A percentile compares a stretch with the other conserved stretches of the same genome.
Evolutionary conservation across 1,284 basidiomycete genomes (phyloP).

Genomic region (Rugosomyces carneus): DNA sequence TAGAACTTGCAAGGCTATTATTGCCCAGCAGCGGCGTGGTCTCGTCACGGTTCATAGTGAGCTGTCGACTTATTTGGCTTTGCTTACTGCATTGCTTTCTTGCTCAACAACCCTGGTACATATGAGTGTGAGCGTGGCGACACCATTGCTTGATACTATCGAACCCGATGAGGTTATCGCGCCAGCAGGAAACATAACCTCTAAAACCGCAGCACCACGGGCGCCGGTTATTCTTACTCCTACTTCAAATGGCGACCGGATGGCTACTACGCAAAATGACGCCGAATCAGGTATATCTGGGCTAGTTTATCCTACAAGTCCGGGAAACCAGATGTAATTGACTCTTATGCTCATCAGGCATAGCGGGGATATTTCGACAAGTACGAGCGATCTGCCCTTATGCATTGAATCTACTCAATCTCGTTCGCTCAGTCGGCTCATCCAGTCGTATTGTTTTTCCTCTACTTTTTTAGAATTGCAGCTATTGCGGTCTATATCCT

Average conservation of each 20-base stretch:
- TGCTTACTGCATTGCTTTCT: conserved; percentile 5
- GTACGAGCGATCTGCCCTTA: conserved; percentile 31
- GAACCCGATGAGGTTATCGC: conserved; percentile 57
- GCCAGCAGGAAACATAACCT: conserved; percentile 33
- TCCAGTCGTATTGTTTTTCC: conserved; percentile 75
- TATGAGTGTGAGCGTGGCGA: conserved; percentile 46
- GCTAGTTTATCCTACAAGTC: neutral
- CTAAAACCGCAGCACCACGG: conserved; percentile 25
- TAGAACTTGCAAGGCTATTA: too few species aligned
- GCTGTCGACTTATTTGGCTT: conserved; percentile 13
- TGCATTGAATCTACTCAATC: neutral
- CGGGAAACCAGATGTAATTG: neutral
- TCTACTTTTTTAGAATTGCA: conserved; percentile 80
- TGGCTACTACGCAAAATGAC: conserved; percentile 52
- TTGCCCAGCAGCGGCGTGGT: conserved; percentile 11
- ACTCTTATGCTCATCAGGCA: conserved; percentile 36
- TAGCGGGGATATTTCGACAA: conserved; percentile 71
- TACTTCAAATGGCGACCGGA: conserved; percentile 35
- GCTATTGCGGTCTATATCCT: conserved; percentile 87
- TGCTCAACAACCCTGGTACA: neutral
- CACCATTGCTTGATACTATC: conserved; percentile 59
- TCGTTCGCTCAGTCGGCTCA: conserved; percentile 61
- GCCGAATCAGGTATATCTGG: conserved; percentile 60
- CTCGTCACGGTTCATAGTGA: conserved; percentile 6
- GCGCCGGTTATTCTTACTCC: conserved; percentile 52